A percentile compares a stretch with the other conserved stretches of the same genome.
These are phyloP conservation scores for Eucalyptus dawsonii DNA, from an alignment of 345 rosid genomes.

Conservation along the genomic window DNA sequence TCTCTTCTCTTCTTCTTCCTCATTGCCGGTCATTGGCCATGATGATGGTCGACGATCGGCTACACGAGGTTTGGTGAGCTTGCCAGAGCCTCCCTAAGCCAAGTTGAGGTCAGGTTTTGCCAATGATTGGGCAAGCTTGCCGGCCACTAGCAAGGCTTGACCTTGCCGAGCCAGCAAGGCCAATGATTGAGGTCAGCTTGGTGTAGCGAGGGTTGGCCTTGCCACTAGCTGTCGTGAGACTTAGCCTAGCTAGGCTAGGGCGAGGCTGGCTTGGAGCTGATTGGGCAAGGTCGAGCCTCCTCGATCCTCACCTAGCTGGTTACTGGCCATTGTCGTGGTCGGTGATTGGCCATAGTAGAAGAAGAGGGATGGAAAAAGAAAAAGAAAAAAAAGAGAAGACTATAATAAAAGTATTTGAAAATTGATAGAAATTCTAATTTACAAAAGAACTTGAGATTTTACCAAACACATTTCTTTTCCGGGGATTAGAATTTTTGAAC, in stretches of 20 bases:
- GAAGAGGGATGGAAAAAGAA: no score
- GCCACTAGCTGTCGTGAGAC: rapidly evolving
- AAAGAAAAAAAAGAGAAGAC: no score
- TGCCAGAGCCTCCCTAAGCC: rapidly evolving
- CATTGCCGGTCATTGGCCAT: rapidly evolving
- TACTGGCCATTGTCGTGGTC: rapidly evolving
- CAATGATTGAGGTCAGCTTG: no score
- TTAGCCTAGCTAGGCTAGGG: rapidly evolving
- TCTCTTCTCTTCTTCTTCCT: no score
- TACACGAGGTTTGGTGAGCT: rapidly evolving
- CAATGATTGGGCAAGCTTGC: rapidly evolving
- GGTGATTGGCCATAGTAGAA: no score
- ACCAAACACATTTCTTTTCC: rapidly evolving
- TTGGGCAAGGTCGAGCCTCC: no score
- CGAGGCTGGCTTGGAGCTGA: rapidly evolving
- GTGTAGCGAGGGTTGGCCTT: rapidly evolving
- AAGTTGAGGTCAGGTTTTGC: rapidly evolving
- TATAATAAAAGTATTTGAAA: no score
- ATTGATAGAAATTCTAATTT: no score
- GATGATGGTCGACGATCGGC: rapidly evolving
- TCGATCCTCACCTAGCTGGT: rapidly evolving
- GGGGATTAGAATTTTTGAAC: rapidly evolving
- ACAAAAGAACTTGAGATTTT: no score
- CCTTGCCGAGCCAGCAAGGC: rapidly evolving
- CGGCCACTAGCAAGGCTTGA: rapidly evolving